Percentiles rank a stretch among this genome's conserved stretches.
phyloP scores from a whole-genome alignment of 2,329 filamentous ascomycete genomes.

The Fusarium pininemorale region DNA sequence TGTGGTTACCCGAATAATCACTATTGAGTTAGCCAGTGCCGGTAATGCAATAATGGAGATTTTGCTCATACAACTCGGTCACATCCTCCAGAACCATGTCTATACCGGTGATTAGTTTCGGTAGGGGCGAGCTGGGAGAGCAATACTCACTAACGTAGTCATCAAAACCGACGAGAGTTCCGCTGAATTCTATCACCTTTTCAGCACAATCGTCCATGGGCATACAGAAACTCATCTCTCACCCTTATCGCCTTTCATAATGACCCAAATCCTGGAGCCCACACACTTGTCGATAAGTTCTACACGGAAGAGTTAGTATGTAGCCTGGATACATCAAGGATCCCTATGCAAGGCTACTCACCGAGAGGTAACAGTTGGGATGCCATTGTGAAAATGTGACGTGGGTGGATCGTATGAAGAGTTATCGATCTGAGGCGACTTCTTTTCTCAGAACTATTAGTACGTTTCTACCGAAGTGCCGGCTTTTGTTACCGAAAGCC shows the following conservation, averaged over 20 bases:
- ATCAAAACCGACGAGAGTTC: constrained; percentile 93
- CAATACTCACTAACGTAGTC: constrained; percentile 96
- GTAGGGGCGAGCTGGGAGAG: too few species aligned
- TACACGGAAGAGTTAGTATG: constrained; percentile 50
- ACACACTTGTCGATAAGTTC: constrained; percentile 99
- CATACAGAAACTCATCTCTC: background rate
- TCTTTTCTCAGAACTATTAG: background rate
- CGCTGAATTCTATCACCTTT: constrained; percentile 80
- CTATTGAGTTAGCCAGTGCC: constrained; percentile 58
- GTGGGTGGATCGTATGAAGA: background rate
- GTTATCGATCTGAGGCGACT: background rate
- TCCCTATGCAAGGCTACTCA: constrained; percentile 48
- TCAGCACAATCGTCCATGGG: constrained; percentile 12
- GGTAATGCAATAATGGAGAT: background rate
- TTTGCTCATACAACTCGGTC: constrained; percentile 81
- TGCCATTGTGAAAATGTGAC: constrained; percentile 61
- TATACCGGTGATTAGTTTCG: constrained; percentile 52
- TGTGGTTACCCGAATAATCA: constrained; percentile 88
- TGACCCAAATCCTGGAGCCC: constrained; percentile 95
- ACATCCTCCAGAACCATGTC: constrained; percentile 99
- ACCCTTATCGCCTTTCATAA: constrained; percentile 99
- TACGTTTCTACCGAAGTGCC: background rate
- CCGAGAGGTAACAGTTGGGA: constrained; percentile 79
- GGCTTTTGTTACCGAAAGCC: background rate
- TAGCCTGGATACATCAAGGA: background rate